Base-by-base conservation (phyloP, 768 basidiomycete species). In the Multifurca ochricompacta region DNA sequence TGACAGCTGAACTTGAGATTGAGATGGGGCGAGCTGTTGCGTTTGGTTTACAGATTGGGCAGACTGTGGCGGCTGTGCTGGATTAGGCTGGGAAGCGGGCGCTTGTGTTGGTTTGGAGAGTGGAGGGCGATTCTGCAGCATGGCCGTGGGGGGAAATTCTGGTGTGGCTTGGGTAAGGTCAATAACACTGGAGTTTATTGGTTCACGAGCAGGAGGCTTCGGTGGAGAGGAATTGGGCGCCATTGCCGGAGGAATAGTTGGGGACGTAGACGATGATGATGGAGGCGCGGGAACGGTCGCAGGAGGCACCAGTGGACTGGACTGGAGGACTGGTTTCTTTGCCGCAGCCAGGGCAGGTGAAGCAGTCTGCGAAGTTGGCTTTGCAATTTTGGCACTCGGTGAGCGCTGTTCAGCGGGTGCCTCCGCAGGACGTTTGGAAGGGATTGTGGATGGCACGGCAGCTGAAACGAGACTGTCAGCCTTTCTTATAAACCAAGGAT, bases 401-500 rank as follows among this genome's bases (percentile, higher is more conserved):
- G 60, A 61, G 28, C 56, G 59, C 23, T 60, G 57, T 16, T 50
- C 58, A 3, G 58, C 32, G 27, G 53, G 44, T 11, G 28, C 27
- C 21, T 61, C 58, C 18, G 52, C 55, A 16, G 53, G 44, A 21
- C 60, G 60, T 47, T 61, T 61, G 14, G 56, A 48, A n/a, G 60
- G 58, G 7, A 55, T 54, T 37, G 52, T 47, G 32, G 53, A 32
- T 21, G 50, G 39, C 3, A 57, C 45, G 4, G 50, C 44, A 25
- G 50, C 56, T 57, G 40, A 4, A 28, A 21, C 37, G 16, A 32
- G 27, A 30, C 34, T 2, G 19, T 57, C 13, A 57, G 45, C 25
- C 9, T 6, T n/a, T 19, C 35, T 42, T 52, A 52, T 57, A 46
- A 6, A 41, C 39, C 10, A 23, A 30, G 36, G 30, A 13, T n/a